Base-by-base conservation (phyloP, 805 yeast species). In the Kazachstania africana region DNA sequence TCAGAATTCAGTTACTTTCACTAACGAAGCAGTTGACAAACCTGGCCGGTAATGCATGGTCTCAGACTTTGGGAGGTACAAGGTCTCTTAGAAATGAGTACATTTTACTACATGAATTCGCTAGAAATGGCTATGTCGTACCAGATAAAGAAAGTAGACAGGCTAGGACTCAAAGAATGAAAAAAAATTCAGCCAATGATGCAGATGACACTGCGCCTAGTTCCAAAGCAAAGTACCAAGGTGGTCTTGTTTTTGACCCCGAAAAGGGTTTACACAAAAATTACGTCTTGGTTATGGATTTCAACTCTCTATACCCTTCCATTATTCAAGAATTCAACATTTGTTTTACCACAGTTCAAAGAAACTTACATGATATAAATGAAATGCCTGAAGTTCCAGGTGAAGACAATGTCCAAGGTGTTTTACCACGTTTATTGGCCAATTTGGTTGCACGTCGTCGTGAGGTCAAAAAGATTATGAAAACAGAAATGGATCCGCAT, bases 41-140 rank as follows among this genome's bases (percentile, higher is more conserved):
- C 42, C 65, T 91, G 38, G 96, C 97, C 1, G 98, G 98, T 45
- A 91, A 91, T 54, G 88, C 95, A 0, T 91, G 98, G 98, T 71
- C 93, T 2, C 85, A 83, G 40, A 91, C 98, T 1, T 64, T 91
- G 31, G 77, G 84, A 31, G 98, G 98, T 57, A 84, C 96, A 0
- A 70, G 98, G 47, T 93, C 95, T 8, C 96, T 94, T 45, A 72
- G 98, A 60, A 88, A 88, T 58, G 97, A 91, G 55, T 91, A 63
- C 52, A 82, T 91, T 67, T 63, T 91, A 55, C 60, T 91, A 34
- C 98, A 91, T 55, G 97, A 91, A 59, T 91, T 91, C 56, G 67
- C 76, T 8, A 72, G 77, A 47, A 73, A 77, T 46, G 78, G 78
- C 8, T 88, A 66, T 48, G 74, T 91, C 43, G 82, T 85, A 3